Evolutionary conservation across 768 basidiomycete species (phyloP), one percentile per base, ranked within the genome.

Genomic region (Lentinula raphanica): DNA sequence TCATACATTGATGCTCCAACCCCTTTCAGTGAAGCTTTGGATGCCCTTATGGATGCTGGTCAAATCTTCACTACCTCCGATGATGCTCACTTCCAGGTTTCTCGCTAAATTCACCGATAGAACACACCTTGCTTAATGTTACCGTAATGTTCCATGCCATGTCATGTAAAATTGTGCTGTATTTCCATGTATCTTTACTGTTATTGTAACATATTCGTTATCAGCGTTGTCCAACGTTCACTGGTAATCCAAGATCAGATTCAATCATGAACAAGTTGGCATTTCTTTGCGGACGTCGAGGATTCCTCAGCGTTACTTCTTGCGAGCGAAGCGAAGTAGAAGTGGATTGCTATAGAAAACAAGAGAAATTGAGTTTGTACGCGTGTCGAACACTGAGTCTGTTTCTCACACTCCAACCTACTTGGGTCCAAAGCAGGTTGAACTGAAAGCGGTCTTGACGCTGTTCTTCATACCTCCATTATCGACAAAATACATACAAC

Each of bases 41-140:
- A 94, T 62, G 70, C 72, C 53, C 77, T 98, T 54, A 86, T 92
- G 79, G 85, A 88, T 54, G 86, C 90, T 0, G 94, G 94, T 0
- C 72, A 81, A 61, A 78, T 95, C 57, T 98, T 82, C 70, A 87
- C 83, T 55, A 92, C 91, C 0, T 81, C 86, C 39, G 88, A 94
- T 65, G 92, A 94, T 61, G 87, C 81, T n/a, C 90, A 92, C 64
- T 88, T 85, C 69, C 73, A 78, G 35, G 67, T 88, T 45, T 82
- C 83, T n/a, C 64, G 67, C 51, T 78, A 65, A 68, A 23, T 11
- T 25, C 19, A 21, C 12, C 9, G 38, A 12, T 21, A 21, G 4
- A 44, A 11, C 21, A 21, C 12, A 21, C 21, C n/a, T 44, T 23
- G 42, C 23, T 12, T 21, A 21, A 11, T 11, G 9, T 44, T 23